Evolutionary conservation across 306 rosid species (phyloP), one percentile per base, ranked within the genome.

Genomic region (Fragaria ananassa): DNA sequence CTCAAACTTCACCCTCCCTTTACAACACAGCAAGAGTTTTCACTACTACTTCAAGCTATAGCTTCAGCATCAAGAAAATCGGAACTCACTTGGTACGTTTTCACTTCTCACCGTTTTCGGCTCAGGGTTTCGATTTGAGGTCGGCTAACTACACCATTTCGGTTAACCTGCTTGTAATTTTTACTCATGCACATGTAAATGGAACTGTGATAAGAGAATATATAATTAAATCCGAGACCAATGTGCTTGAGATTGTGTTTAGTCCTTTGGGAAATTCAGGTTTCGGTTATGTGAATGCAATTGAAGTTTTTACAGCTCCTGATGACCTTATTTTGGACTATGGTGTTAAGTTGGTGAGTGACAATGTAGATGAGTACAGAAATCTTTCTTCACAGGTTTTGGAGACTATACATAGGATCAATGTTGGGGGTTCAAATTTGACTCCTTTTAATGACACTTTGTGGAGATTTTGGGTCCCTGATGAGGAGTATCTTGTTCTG

Each of bases 381-480:
- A 87, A 91, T 47, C 87, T 93, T 70, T 87, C 92, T 31, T 83
- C 87, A 1, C 85, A 84, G 44, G 81, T 93, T 83, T 81, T 93
- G 45, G 98, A 93, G 87, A 89, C 97, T 77, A 63, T 89, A 53
- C 82, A 85, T 79, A 89, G 98, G 86, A 81, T 93, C 72, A 93
- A 93, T 77, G 96, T 93, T 74, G 98, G 98, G 75, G 98, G 98
- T 41, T 53, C 77, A 19, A 81, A 80, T 68, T 58, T 96, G 81
- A 96, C 97, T 19, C 98, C 99, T 72, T 89, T 91, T 39, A 96
- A 96, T 78, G 99, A 96, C 68, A 96, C 93, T 69, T 82, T 92
- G 75, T 92, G 98, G 99, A 91, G 99, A 83, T 88, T 90, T 73
- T 96, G 99, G 99, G 72, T 84, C 58, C 99, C 98, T 79, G 99